Base-by-base conservation (phyloP, 2,329 filamentous ascomycete genomes). In the Cercospora sp. region DNA sequence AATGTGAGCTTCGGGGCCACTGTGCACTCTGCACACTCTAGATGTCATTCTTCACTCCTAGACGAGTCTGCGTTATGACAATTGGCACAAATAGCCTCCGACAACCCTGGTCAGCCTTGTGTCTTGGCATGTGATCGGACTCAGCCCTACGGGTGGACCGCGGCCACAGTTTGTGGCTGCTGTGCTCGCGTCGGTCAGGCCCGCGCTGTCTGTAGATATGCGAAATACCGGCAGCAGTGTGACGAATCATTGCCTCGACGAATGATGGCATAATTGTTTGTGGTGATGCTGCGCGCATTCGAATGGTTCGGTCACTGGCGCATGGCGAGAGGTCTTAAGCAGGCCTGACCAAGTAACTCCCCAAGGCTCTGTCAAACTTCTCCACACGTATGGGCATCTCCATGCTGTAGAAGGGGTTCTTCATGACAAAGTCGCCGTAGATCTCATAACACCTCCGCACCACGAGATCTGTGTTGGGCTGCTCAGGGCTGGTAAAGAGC, bases 371-470 rank as follows among this genome's bases (percentile, higher is more conserved):
- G 79, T 99, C 95, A 82, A 97, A 99, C 74, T 93, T 91, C 77
- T 98, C 95, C 81, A 95, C 97, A 69, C 95, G 86, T 64, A 99
- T 89, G 6, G 95, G 95, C 94, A 98, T 99, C 83, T 99, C 95
- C 66, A 97, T 85, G 77, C 95, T 94, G 82, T 98, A 98, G 78
- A 99, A 99, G 0, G 95, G 95, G 80, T 99, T 99, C 85, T 98
- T 99, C 93, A 97, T 98, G 74, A 99, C 95, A 79, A 92, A 98
- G 80, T 99, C 95, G 61, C 92, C 87, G 82, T 98, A 99, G 63
- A 98, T 82, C 79, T 98, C 95, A 79, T 99, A 98, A 75, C 97
- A 90, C 79, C 89, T 91, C 77, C 89, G 87, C 74, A 97, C 89
- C 55, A 94, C 90, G 12, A 88, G 85, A 75, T 98, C 95, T 45